A percentile compares a stretch with the other conserved stretches of the same genome.
Evolutionary conservation across 805 yeast species (phyloP).

Genomic region (Spencermartinsiella europaea): DNA sequence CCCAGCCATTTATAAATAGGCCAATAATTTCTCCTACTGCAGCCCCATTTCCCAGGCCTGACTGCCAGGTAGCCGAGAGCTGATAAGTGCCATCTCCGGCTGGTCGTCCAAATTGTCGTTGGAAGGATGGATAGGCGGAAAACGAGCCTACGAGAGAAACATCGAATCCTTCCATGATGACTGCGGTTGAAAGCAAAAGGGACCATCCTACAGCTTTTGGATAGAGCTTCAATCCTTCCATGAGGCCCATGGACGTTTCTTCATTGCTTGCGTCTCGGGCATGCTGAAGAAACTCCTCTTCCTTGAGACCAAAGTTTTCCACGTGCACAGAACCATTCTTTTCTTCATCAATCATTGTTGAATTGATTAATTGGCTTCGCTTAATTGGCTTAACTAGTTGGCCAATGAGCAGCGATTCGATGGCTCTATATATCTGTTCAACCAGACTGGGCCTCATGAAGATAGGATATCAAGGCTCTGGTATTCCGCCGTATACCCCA

Average conservation of each 20-base stretch:
- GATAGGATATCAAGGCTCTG: too few relatives aligned
- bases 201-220: conserved; percentile 47
- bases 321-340: background rate
- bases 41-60: conserved; percentile 16
- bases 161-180: conserved; percentile 50
- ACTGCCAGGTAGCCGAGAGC: conserved; percentile 28
- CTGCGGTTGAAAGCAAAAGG: conserved; percentile 37
- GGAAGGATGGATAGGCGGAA: conserved; percentile 43
- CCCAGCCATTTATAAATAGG: conserved; percentile 39
- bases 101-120: conserved; percentile 35
- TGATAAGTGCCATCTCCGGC: conserved; percentile 23
- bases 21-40: conserved; percentile 41
- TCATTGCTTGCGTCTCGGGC: conserved; percentile 13
- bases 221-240: conserved; percentile 31
- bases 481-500: too few relatives aligned
- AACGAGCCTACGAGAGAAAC: conserved; percentile 37
- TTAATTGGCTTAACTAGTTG: background rate
- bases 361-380: too few relatives aligned
- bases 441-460: background rate
- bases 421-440: background rate
- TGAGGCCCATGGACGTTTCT: conserved; percentile 27
- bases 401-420: background rate
- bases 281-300: too few relatives aligned
- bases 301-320: background rate
- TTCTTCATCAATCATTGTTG: background rate